Percentiles rank a stretch among this genome's conserved stretches.
Conservation (phyloP, 1,139 yeast species). For the Lodderomyces parapsilosis region DNA sequence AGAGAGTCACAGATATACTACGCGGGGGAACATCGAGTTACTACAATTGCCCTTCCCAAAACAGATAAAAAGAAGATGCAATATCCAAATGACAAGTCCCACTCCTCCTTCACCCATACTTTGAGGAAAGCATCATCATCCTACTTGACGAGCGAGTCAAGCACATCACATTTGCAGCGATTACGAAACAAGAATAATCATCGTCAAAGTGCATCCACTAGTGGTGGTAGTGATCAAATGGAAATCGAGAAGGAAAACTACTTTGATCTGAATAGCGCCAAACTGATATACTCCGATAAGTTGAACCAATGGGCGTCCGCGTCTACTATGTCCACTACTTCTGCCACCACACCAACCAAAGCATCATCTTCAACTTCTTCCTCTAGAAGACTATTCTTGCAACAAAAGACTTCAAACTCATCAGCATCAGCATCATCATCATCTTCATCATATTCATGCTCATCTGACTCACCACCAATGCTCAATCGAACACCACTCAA, state of each 20-base stretch:
- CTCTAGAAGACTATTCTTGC: not conserved
- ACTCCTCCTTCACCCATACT: not conserved
- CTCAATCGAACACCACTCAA: slow-evolving; percentile 25
- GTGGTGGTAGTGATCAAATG: not conserved
- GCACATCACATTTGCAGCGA: not conserved
- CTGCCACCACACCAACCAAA: not conserved
- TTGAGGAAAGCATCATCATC: not conserved
- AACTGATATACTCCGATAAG: not conserved
- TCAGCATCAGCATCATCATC: not conserved
- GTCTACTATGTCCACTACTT: too few species aligned
- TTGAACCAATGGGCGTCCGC: not conserved
- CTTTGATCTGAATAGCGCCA: not conserved
- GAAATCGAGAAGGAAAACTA: not conserved
- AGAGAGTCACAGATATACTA: too few species aligned
- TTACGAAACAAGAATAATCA: not conserved
- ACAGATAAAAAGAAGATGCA: not conserved
- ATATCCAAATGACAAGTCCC: not conserved
- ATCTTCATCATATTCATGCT: not conserved
- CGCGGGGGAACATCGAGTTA: not conserved
- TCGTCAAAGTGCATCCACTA: not conserved
- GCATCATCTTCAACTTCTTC: not conserved
- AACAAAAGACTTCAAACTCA: not conserved
- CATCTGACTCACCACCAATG: slow-evolving; percentile 1
- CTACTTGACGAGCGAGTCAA: not conserved
- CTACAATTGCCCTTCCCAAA: not conserved